phyloP scores from a whole-genome alignment of 306 rosid species.

The Cicer judaicum region DNA sequence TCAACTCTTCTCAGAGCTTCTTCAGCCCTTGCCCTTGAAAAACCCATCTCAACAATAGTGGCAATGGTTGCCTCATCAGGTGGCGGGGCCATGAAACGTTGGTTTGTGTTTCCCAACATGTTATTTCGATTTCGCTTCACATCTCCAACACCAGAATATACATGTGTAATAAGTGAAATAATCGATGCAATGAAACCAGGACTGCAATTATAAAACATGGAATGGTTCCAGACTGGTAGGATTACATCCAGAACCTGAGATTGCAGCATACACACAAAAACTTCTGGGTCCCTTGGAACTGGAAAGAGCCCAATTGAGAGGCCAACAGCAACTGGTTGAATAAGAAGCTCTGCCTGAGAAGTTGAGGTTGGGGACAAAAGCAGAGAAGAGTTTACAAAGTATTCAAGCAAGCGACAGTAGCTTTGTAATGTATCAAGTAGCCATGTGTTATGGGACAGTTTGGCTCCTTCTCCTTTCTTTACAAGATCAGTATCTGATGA shows the following conservation, averaged over 20 bases:
- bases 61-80: slow-evolving; percentile 92
- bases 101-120: slow-evolving; percentile 71
- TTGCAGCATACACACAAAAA: slow-evolving; percentile 94
- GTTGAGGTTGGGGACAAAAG: slow-evolving; percentile 85
- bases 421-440: slow-evolving; percentile 89
- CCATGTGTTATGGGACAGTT: slow-evolving; percentile 77
- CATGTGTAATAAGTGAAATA: slow-evolving; percentile 85
- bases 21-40: slow-evolving; percentile 97
- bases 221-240: slow-evolving; percentile 92
- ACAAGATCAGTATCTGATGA: slow-evolving; percentile 62
- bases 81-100: slow-evolving; percentile 80
- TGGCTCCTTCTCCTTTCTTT: slow-evolving; percentile 72
- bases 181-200: slow-evolving; percentile 84
- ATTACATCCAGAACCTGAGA: slow-evolving; percentile 93
- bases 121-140: slow-evolving; percentile 81
- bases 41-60: slow-evolving; percentile 97
- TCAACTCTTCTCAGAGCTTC: slow-evolving; percentile 95
- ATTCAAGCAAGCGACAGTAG: slow-evolving; percentile 85
- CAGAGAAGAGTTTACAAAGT: slow-evolving; percentile 90
- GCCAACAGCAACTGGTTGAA: slow-evolving; percentile 96
- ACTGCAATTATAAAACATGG: slow-evolving; percentile 76
- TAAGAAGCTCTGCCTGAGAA: slow-evolving; percentile 89
- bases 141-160: slow-evolving; percentile 97
- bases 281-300: slow-evolving; percentile 97
- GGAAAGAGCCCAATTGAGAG: slow-evolving; percentile 96